Conservation (phyloP, 331 rosid species). For the Cydonia oblonga region DNA sequence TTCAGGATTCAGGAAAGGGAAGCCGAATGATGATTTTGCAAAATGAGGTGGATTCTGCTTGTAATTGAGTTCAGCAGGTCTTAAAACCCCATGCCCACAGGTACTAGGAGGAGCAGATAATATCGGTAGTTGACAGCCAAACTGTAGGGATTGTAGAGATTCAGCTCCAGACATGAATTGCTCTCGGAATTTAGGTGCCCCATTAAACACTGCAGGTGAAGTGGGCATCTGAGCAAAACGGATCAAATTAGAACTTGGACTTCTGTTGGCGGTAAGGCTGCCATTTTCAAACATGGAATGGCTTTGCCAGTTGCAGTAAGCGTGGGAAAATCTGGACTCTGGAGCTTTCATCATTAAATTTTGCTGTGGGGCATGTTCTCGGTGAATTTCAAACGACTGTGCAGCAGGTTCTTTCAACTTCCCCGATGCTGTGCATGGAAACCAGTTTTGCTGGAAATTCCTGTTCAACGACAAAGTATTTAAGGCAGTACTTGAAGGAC, state of each 20-base stretch:
- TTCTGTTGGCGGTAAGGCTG: slow-evolving; percentile 27
- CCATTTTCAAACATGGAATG: slow-evolving; percentile 28
- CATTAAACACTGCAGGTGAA: slow-evolving; percentile 24
- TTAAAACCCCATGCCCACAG: slow-evolving; percentile 20
- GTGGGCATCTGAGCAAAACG: slow-evolving; percentile 31
- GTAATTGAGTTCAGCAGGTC: slow-evolving; percentile 36
- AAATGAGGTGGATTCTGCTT: slow-evolving; percentile 32
- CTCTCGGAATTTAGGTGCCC: slow-evolving; percentile 30
- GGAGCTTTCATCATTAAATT: slow-evolving; percentile 19
- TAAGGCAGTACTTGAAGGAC: slow-evolving; percentile 27
- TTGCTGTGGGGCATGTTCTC: slow-evolving; percentile 24
- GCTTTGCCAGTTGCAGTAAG: slow-evolving; percentile 26
- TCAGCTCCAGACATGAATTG: slow-evolving; percentile 44
- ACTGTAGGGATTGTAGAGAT: slow-evolving; percentile 36
- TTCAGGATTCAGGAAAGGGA: slow-evolving; percentile 60
- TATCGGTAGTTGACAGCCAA: slow-evolving; percentile 32
- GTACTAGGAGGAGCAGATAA: slow-evolving; percentile 28
- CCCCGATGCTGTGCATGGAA: slow-evolving; percentile 26
- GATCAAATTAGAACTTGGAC: slow-evolving; percentile 25
- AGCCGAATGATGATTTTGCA: slow-evolving; percentile 38
- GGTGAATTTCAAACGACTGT: slow-evolving; percentile 22
- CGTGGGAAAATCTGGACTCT: slow-evolving; percentile 26
- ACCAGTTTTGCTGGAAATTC: slow-evolving; percentile 39
- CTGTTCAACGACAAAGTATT: slow-evolving; percentile 26
- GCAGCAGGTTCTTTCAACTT: slow-evolving; percentile 17